Evolutionary conservation across 1,139 yeast genomes (phyloP).

Genomic region (Hyphopichia pseudoburtonii): DNA sequence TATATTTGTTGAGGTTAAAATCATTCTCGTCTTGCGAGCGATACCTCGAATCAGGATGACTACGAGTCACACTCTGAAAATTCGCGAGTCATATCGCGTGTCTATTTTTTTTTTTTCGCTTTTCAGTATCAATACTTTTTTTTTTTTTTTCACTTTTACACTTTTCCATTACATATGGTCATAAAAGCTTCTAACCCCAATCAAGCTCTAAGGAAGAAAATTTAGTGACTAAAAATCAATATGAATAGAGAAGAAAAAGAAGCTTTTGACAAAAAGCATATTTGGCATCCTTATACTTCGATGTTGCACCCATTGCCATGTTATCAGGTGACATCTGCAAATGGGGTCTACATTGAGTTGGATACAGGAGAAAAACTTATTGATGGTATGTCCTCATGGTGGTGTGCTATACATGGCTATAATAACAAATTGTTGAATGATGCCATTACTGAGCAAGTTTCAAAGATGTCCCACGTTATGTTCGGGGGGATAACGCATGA

Average conservation of each 20-base stretch:
- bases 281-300: slow-evolving; percentile 34
- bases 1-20: no score
- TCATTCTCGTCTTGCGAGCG: no score
- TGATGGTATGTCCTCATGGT: slow-evolving; percentile 35
- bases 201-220: no score
- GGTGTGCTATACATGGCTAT: slow-evolving; percentile 33
- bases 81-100: neutral
- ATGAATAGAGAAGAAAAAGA: slow-evolving; percentile 8
- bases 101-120: neutral
- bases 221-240: no score
- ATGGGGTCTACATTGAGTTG: slow-evolving; percentile 18
- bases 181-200: no score
- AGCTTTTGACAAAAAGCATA: slow-evolving; percentile 21
- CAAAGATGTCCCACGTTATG: slow-evolving; percentile 27
- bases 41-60: slow-evolving; percentile 1
- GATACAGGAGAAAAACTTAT: slow-evolving; percentile 15
- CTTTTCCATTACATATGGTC: no score
- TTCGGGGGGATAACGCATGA: slow-evolving; percentile 31
- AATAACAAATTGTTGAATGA: slow-evolving; percentile 23
- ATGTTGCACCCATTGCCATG: slow-evolving; percentile 22
- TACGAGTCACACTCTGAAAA: slow-evolving; percentile 3
- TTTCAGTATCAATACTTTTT: no score
- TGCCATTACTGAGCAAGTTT: slow-evolving; percentile 19
- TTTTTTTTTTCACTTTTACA: no score
- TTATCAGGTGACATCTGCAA: slow-evolving; percentile 22